A percentile compares a stretch with the other conserved stretches of the same genome.
Conservation (phyloP, 2,329 filamentous ascomycete species). For the Stagonosporopsis tanaceti region DNA sequence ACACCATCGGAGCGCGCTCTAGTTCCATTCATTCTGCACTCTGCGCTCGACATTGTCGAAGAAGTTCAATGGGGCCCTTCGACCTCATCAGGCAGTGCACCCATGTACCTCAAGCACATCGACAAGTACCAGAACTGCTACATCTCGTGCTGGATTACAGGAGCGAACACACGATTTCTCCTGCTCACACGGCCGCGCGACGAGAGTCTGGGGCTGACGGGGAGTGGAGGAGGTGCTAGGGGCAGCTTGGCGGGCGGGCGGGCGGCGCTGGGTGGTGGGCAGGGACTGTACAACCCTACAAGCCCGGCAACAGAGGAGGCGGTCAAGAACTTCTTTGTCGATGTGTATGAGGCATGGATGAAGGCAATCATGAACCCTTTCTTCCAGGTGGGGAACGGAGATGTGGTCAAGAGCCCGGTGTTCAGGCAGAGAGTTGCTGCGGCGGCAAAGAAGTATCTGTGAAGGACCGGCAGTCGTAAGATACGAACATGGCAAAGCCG, state of each 20-base stretch:
- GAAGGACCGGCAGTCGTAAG: constrained; percentile 30
- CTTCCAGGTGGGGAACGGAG: constrained; percentile 83
- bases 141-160: constrained; percentile 93
- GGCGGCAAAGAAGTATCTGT: constrained; percentile 92
- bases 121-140: constrained; percentile 97
- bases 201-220: constrained; percentile 39
- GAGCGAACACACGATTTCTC: constrained; percentile 90
- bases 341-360: constrained; percentile 96
- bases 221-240: constrained; percentile 30
- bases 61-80: constrained; percentile 85
- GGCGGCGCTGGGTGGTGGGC: constrained; percentile 32
- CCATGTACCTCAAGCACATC: constrained; percentile 92
- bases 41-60: constrained; percentile 91
- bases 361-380: constrained; percentile 98
- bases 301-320: constrained; percentile 94
- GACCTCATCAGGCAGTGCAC: constrained; percentile 36
- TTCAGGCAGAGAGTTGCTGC: constrained; percentile 84
- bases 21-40: constrained; percentile 97
- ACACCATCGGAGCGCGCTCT: constrained; percentile 87
- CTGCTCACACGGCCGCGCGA: constrained; percentile 82
- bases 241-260: constrained; percentile 45
- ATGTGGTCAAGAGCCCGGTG: constrained; percentile 84
- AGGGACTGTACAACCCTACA: constrained; percentile 75
- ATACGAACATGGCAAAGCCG: neutral
- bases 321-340: constrained; percentile 90